Evolutionary conservation across 2,329 filamentous ascomycete species (phyloP).

Genomic region (Trichoderma cornu-damae): DNA sequence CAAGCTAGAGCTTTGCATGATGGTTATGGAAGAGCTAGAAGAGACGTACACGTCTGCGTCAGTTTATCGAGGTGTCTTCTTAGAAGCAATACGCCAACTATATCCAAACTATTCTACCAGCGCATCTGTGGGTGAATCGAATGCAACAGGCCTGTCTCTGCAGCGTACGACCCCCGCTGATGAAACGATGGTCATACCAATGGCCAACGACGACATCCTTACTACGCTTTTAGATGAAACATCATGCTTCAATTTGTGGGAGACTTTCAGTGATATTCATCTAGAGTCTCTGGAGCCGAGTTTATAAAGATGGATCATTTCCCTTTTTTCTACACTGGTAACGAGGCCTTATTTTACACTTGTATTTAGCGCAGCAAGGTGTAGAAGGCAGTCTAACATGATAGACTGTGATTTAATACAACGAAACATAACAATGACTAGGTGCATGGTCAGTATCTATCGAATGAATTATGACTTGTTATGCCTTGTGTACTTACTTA

Average conservation of each 20-base stretch:
- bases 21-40: constrained; percentile 6
- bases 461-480: too few relatives aligned
- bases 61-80: neutral
- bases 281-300: neutral
- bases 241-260: constrained; percentile 2
- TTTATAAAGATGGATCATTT: neutral
- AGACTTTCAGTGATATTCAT: constrained; percentile 4
- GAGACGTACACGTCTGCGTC: constrained; percentile 2
- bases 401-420: too few relatives aligned
- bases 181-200: neutral
- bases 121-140: neutral
- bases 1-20: constrained; percentile 2
- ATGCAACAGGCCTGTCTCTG: neutral
- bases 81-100: neutral
- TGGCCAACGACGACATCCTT: neutral
- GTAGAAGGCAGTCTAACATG: too few relatives aligned
- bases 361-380: neutral
- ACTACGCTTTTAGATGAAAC: neutral
- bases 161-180: neutral
- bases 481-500: too few relatives aligned
- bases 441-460: too few relatives aligned
- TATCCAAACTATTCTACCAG: neutral
- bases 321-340: too few relatives aligned
- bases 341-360: too few relatives aligned
- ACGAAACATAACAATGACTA: too few relatives aligned